These are phyloP conservation scores for Withania somnifera DNA, from an alignment of 305 asterid species.

Conservation along the genomic window DNA sequence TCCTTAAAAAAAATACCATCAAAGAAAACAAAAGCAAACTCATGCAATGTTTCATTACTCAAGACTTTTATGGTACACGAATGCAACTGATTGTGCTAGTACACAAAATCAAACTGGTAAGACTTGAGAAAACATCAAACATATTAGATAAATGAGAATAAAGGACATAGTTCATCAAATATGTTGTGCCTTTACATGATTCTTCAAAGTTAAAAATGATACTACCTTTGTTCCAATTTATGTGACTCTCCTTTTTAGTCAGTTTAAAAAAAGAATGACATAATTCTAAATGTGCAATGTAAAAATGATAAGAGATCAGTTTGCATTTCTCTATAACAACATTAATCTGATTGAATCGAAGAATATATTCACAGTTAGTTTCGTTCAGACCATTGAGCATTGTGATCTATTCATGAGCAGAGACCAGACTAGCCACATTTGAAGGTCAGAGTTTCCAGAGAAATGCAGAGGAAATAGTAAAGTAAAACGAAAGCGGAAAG, in stretches of 20 bases:
- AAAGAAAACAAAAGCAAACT: background rate
- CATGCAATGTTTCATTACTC: background rate
- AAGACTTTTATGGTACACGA: background rate
- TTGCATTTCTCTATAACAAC: background rate
- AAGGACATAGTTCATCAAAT: background rate
- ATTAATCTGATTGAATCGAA: background rate
- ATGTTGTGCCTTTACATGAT: background rate
- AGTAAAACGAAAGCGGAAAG: background rate
- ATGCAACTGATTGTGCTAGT: background rate
- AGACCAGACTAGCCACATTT: background rate
- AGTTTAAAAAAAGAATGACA: background rate
- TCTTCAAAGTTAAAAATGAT: background rate
- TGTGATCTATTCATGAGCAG: background rate
- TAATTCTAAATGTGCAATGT: too few species aligned
- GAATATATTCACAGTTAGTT: background rate
- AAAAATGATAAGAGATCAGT: background rate
- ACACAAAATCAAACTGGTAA: background rate
- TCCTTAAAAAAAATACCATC: background rate
- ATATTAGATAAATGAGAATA: background rate
- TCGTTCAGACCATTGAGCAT: background rate
- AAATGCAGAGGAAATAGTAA: background rate
- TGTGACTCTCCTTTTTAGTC: background rate
- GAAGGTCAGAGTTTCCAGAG: background rate
- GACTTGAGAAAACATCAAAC: background rate
- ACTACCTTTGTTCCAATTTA: background rate